phyloP scores from a whole-genome alignment of 1,284 basidiomycete species.

The Sporisorium reilianum region DNA sequence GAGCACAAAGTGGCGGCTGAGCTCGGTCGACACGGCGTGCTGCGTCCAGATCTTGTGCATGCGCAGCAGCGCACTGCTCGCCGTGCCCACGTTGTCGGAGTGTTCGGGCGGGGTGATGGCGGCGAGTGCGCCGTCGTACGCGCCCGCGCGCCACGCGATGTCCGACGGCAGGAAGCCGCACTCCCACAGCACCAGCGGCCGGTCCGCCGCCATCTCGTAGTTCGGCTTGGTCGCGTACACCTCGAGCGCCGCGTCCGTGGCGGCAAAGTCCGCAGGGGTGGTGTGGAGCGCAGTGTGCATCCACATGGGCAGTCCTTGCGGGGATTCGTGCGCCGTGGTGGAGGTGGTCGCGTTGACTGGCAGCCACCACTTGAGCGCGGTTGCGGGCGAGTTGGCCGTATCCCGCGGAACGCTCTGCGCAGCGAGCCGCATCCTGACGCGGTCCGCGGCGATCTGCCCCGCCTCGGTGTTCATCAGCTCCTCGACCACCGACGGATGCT shows the following conservation, averaged over 20 bases:
- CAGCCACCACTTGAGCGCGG: slow-evolving; percentile 40
- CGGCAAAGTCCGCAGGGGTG: neutral
- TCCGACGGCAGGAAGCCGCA: slow-evolving; percentile 81
- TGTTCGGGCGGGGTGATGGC: neutral
- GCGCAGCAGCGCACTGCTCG: slow-evolving; percentile 12
- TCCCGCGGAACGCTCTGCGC: neutral
- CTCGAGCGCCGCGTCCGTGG: slow-evolving; percentile 20
- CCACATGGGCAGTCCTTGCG: slow-evolving; percentile 30
- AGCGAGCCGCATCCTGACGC: slow-evolving; percentile 32
- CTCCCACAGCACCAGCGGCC: slow-evolving; percentile 93
- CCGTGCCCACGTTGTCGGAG: slow-evolving; percentile 12
- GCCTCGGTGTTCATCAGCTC: slow-evolving; percentile 79
- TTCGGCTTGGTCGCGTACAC: slow-evolving; percentile 76
- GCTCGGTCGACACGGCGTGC: slow-evolving; percentile 50
- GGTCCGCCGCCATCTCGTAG: slow-evolving; percentile 90
- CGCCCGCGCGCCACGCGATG: slow-evolving; percentile 80
- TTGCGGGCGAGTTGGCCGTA: slow-evolving; percentile 4
- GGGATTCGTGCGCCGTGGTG: neutral
- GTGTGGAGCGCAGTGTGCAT: slow-evolving; percentile 11
- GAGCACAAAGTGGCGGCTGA: slow-evolving; percentile 60
- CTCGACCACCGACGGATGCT: slow-evolving; percentile 79
- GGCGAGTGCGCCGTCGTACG: slow-evolving; percentile 69
- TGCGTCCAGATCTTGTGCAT: slow-evolving; percentile 60
- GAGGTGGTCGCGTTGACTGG: slow-evolving; percentile 31
- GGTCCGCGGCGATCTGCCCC: slow-evolving; percentile 47